Base-by-base conservation (phyloP, 805 yeast species). In the Zygoascus biomembranicola region DNA sequence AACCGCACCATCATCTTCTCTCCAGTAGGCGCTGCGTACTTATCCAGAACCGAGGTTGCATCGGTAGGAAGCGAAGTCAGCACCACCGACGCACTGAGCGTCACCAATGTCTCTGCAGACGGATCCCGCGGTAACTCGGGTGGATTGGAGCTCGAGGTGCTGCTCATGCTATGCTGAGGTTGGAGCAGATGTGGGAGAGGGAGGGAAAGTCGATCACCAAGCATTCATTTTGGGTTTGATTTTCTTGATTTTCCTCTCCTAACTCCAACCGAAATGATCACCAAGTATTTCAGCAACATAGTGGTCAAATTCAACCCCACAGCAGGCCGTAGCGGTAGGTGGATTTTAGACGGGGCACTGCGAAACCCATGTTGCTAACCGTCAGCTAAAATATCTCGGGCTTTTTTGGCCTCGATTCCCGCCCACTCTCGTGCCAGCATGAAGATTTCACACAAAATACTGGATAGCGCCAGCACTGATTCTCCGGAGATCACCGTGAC, bases 201-300 rank as follows among this genome's bases (percentile, higher is more conserved):
- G 28, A 6, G 28, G 28, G 6, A 6, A 6, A 23, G 28, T 3
- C 3, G 6, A 23, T 6, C 28, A 23, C 28, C 28, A 23, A 23
- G 28, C 28, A 3, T 23, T 23, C 6, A 48, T 44, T 26, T 44
- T 44, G 14, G 32, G 46, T 46, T 46, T 47, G 46, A 16, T 23
- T 16, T n/a, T 31, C 28, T 16, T 31, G 28, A 13, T 16, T 23
- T 16, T 19, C 44, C 28, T 43, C 14, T 42, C n/a, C 23, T n/a
- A 28, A 23, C 8, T 47, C 39, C 39, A 32, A 20, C 42, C 45
- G 52, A 20, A 32, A 90, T 90, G 98, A 86, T 90, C 64, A 92
- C 97, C 42, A 89, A 88, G 70, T 90, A 85, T 71, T 88, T 92
- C 72, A 76, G 90, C 37, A 81, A 81, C 59, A 88, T 89, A 8